Percentiles rank a stretch among this genome's conserved stretches.
phyloP scores from a whole-genome alignment of 495 filamentous ascomycete genomes.

The Lophium mytilinum region DNA sequence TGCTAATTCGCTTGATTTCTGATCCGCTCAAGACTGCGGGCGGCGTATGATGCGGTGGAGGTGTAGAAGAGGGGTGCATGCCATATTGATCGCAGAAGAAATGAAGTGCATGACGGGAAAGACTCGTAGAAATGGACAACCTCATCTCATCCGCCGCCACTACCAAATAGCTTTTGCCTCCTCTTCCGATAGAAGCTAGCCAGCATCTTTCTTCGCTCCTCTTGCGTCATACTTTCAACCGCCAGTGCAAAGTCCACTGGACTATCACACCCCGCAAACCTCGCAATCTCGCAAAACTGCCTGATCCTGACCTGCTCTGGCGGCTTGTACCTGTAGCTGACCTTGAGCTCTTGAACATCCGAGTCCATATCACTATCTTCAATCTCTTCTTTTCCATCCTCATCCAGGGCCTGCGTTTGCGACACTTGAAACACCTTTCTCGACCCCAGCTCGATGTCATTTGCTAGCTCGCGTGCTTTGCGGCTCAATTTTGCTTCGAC shows the following conservation, averaged over 20 bases:
- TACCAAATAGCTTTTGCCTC: slow-evolving; percentile 27
- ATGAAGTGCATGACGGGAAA: no score
- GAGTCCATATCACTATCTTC: background rate
- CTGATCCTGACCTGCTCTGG: slow-evolving; percentile 64
- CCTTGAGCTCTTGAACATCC: slow-evolving; percentile 9
- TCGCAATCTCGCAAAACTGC: slow-evolving; percentile 88
- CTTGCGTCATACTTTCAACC: slow-evolving; percentile 90
- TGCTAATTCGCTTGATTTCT: no score
- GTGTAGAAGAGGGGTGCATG: no score
- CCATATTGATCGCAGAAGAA: no score
- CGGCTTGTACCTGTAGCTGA: slow-evolving; percentile 66
- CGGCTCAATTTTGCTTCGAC: slow-evolving; percentile 73
- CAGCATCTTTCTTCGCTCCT: slow-evolving; percentile 67
- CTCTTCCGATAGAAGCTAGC: slow-evolving; percentile 69
- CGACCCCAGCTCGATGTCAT: slow-evolving; percentile 36
- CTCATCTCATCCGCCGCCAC: no score
- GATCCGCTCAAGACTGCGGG: no score
- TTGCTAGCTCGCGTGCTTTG: slow-evolving; percentile 58
- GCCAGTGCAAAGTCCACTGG: slow-evolving; percentile 84
- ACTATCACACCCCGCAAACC: slow-evolving; percentile 64
- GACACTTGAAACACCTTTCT: slow-evolving; percentile 16
- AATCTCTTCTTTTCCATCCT: slow-evolving; percentile 1
- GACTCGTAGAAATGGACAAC: no score
- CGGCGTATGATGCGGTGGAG: no score
- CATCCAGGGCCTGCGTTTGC: slow-evolving; percentile 10